Evolutionary conservation across 1,284 basidiomycete species (phyloP).

Genomic region (Leccinum fuscescens): DNA sequence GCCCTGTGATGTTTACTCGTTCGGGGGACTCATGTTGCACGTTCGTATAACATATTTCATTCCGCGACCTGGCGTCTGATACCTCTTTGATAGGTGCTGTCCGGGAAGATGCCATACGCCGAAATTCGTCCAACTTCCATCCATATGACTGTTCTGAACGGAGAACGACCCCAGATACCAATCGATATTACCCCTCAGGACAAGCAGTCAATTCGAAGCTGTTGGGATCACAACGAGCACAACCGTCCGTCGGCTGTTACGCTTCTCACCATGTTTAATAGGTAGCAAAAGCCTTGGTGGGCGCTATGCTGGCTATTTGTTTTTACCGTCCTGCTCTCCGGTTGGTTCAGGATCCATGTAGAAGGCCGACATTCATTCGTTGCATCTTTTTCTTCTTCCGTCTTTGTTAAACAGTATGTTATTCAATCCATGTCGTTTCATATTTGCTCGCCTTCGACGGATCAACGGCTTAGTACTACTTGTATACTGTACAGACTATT

Average conservation of each 20-base stretch:
- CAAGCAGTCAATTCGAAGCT: conserved; percentile 14
- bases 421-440: background rate
- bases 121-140: conserved; percentile 3
- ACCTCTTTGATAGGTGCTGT: conserved; percentile 15
- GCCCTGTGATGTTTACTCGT: conserved; percentile 33
- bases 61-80: conserved; percentile 11
- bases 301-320: background rate
- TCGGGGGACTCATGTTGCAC: conserved; percentile 33
- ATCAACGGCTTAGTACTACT: background rate
- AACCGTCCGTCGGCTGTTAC: background rate
- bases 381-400: background rate
- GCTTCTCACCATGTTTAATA: background rate
- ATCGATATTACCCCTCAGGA: conserved; percentile 8
- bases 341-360: background rate
- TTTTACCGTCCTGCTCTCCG: background rate
- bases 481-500: background rate
- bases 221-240: conserved; percentile 22
- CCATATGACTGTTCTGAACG: conserved; percentile 2
- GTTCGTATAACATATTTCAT: conserved; percentile 16
- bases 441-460: background rate
- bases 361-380: background rate
- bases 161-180: conserved; percentile 19
- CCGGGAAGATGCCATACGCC: conserved; percentile 23
- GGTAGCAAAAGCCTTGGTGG: background rate
- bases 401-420: background rate